These are phyloP conservation scores for Mangifera indica DNA, from an alignment of 345 rosid genomes.

Conservation along the genomic window DNA sequence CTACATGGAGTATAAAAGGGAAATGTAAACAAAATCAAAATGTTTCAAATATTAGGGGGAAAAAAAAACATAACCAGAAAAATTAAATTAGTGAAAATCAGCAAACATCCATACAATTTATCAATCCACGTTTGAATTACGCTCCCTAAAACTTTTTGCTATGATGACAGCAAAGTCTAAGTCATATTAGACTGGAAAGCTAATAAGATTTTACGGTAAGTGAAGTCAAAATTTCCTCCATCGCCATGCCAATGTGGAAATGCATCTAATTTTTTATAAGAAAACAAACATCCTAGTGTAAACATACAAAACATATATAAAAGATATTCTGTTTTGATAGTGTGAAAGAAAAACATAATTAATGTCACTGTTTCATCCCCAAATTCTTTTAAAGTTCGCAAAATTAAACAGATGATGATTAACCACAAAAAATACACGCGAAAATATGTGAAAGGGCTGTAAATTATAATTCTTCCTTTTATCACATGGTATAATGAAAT, in stretches of 20 bases:
- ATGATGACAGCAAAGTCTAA: background rate
- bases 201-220: background rate
- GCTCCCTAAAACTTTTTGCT: background rate
- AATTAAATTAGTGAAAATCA: background rate
- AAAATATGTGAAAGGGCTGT: background rate
- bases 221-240: background rate
- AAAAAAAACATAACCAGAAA: background rate
- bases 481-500: background rate
- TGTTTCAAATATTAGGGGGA: background rate
- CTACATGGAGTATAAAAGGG: background rate
- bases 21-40: background rate
- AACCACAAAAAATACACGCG: background rate
- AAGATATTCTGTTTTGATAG: background rate
- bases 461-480: background rate
- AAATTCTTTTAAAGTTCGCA: background rate
- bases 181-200: background rate
- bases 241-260: background rate
- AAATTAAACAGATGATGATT: background rate
- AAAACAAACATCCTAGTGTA: background rate
- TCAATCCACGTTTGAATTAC: background rate
- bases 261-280: background rate
- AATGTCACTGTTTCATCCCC: background rate
- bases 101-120: background rate
- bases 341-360: background rate
- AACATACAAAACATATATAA: background rate